Base-by-base conservation (phyloP, 176 grass and related monocot genomes). In the Avena sativa region DNA sequence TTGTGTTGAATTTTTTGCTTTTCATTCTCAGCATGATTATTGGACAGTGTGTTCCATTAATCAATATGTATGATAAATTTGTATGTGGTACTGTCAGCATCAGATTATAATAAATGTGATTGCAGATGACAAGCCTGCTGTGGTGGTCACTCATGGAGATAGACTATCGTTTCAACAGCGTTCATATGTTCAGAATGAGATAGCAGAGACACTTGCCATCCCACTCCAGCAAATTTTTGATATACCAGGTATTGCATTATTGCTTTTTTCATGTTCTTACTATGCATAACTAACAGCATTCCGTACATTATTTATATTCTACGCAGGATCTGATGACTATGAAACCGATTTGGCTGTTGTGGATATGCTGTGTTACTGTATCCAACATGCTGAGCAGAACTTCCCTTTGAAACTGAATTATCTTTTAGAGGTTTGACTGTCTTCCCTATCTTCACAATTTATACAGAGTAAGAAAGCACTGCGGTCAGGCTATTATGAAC, bases 311-410 rank as follows among this genome's bases (percentile, higher is more conserved):
- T 79, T 32, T 66, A 75, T 43, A 28, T 82, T 80, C 28, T 86
- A 77, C 72, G 44, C 88, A 94, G 93, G 88, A 55, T 85, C 10
- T 56, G 83, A 90, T 80, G 82, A 88, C 62, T 74, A 86, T 34
- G 40, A 90, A 73, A 94, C 87, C 30, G 90, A 94, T 66, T 46
- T 88, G 78, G 86, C 74, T 51, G 44, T 94, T 71, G 68, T 94
- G 93, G 88, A 90, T 87, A 92, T 94, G 87, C 17, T 94, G 86
- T 82, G 60, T 78, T 92, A 92, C 88, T 94, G 81, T 58, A 83
- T 90, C 80, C 87, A 90, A 77, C 90, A 88, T 90, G 90, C 93
- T 66, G 90, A 94, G 43, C 85, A 89, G 60, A 94, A 94, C 59
- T 76, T 94, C 81, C 79, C 82, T 79, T 19, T 92, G 62, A 92